Percentiles rank a stretch among this genome's conserved stretches.
These are phyloP conservation scores for Didymella exigua DNA, from an alignment of 2,329 filamentous ascomycete genomes.

Conservation along the genomic window DNA sequence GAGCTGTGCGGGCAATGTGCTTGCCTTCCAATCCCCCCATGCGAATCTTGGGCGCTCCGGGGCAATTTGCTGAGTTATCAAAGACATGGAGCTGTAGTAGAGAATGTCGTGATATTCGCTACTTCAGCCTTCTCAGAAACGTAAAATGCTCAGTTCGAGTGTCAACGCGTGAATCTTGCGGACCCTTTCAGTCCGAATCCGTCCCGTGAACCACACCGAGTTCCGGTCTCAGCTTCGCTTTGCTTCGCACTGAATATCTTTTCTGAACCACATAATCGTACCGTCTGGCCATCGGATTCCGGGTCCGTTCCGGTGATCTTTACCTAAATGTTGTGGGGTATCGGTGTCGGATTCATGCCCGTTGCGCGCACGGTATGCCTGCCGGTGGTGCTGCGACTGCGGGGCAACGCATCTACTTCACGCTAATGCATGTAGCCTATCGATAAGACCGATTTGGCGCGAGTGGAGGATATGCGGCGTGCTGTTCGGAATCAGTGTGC, in stretches of 20 bases:
- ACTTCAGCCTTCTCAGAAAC: neutral
- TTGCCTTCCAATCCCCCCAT: slow-evolving; percentile 11
- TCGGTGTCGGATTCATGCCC: slow-evolving; percentile 9
- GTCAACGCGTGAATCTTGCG: neutral
- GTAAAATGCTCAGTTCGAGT: neutral
- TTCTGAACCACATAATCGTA: neutral
- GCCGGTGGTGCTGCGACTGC: slow-evolving; percentile 12
- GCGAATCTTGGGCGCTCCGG: neutral
- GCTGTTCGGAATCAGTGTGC: slow-evolving; percentile 4
- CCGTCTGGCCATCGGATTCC: neutral
- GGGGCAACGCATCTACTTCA: slow-evolving; percentile 9
- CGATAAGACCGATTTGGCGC: slow-evolving; percentile 9
- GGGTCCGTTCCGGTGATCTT: neutral
- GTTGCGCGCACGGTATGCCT: slow-evolving; percentile 11
- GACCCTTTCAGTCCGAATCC: neutral
- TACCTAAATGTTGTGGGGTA: neutral
- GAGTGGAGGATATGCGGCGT: neutral
- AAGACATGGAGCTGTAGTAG: slow-evolving; percentile 2
- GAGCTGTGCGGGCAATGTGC: slow-evolving; percentile 19
- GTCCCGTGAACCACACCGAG: neutral
- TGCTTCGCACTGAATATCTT: slow-evolving; percentile 1
- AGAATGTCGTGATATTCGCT: neutral
- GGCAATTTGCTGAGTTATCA: slow-evolving; percentile 22
- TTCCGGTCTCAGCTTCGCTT: slow-evolving; percentile 3
- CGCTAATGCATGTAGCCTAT: slow-evolving; percentile 11